Evolutionary conservation across 169 alveolate genomes (phyloP), one percentile per base, ranked within the genome.

Genomic region (Theileria parva): DNA sequence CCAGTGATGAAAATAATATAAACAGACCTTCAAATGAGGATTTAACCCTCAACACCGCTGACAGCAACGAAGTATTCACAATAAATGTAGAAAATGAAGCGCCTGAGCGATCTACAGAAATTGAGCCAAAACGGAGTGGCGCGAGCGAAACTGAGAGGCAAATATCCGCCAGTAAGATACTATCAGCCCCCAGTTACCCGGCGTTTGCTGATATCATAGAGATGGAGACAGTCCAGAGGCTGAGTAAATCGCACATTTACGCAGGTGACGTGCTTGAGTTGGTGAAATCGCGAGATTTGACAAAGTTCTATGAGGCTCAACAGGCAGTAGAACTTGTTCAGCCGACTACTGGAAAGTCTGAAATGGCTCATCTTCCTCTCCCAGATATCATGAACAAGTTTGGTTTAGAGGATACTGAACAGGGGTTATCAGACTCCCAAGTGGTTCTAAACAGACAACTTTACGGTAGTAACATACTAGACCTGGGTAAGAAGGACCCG

Each of bases 401-500:
- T 69, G 93, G 93, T 32, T 71, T 90, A 63, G 79, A 74, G 51
- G 95, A 92, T 68, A 69, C 92, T 34, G 74, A 30, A 53, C 71
- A 50, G 21, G 96, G 95, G 0, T 77, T 91, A 44, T 80, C 95
- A 7, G 68, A 73, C 9, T 93, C 87, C 21, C 95, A 90, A 77
- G 91, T 88, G 48, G 80, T 77, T 64, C 77, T 80, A 63, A 93
- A 92, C 77, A 78, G 91, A 21, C 92, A 85, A 64, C 76, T 87
- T 50, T 94, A 91, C 81, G 98, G 98, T 17, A 88, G 88, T 23
- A 95, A 95, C 74, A 77, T 80, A 66, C 88, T 95, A 67, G 95
- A 95, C 75, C 89, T 90, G 78, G 94, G 92, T 25, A 85, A 92
- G 28, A 90, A 77, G 65, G 95, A 87, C 3, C 95, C 98, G 21